These are phyloP conservation scores for Leccinum pellstonianum DNA, from an alignment of 768 basidiomycete genomes.

Conservation along the genomic window DNA sequence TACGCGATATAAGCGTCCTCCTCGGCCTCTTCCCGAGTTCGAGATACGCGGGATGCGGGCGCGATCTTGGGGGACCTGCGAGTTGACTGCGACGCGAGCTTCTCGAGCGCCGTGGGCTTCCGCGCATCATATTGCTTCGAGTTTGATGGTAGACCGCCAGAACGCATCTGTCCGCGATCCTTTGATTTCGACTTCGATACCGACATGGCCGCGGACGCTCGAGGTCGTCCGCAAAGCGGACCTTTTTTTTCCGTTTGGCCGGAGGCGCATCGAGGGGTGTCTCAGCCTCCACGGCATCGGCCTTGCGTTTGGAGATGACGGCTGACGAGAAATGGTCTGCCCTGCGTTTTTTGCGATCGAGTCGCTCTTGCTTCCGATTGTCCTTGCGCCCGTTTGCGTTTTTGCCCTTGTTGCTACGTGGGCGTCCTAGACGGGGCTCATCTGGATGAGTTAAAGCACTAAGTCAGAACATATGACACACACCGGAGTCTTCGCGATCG, in stretches of 20 bases:
- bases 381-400: conserved; percentile 51
- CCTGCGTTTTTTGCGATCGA: too few species aligned
- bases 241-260: conserved; percentile 44
- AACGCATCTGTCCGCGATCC: not conserved
- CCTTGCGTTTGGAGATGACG: conserved; percentile 36
- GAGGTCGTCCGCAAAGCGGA: conserved; percentile 13
- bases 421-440: not conserved
- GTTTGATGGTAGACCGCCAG: not conserved
- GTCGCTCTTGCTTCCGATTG: conserved; percentile 12
- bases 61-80: conserved; percentile 1
- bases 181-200: not conserved
- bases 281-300: conserved; percentile 25
- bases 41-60: conserved; percentile 17
- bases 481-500: conserved; percentile 14
- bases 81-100: conserved; percentile 25
- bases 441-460: not conserved
- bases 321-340: too few species aligned
- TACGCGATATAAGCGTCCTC: conserved; percentile 88
- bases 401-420: conserved; percentile 8
- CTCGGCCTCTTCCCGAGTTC: conserved; percentile 48
- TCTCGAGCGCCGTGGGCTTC: conserved; percentile 35
- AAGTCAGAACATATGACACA: not conserved
- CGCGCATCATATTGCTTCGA: conserved; percentile 6
- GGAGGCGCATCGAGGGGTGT: conserved; percentile 38
- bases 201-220: not conserved